Evolutionary conservation across 768 basidiomycete species (phyloP).

Genomic region (Coprinellus micaceus): DNA sequence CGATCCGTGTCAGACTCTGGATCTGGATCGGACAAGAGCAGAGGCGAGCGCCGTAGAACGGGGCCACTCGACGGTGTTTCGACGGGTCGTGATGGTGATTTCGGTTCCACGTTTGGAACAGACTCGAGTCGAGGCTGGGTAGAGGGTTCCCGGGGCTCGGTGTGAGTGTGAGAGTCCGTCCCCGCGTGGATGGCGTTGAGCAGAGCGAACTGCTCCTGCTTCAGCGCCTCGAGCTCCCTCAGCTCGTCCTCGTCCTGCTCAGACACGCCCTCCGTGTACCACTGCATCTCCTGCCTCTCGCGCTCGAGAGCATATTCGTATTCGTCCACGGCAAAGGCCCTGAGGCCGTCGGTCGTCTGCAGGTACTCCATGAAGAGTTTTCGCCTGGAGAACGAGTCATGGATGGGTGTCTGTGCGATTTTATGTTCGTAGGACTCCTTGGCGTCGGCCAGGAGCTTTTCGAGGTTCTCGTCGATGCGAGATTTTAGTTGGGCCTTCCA

Average conservation of each 20-base stretch:
- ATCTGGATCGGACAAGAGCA: too few species aligned
- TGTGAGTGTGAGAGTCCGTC: neutral
- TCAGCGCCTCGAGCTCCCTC: slow-evolving; percentile 17
- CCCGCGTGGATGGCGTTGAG: slow-evolving; percentile 19
- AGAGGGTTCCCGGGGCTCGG: neutral
- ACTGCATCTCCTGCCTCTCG: slow-evolving; percentile 18
- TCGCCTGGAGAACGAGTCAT: slow-evolving; percentile 15
- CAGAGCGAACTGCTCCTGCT: slow-evolving; percentile 23
- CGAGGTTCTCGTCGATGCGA: slow-evolving; percentile 24
- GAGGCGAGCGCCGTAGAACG: too few species aligned
- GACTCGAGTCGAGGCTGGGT: neutral
- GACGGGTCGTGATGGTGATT: too few species aligned
- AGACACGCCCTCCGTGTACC: slow-evolving; percentile 1
- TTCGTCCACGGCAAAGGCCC: slow-evolving; percentile 20
- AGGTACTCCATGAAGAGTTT: slow-evolving; percentile 21
- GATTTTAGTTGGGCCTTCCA: slow-evolving; percentile 23
- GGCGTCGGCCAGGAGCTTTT: slow-evolving; percentile 19
- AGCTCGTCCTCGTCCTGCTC: slow-evolving; percentile 6
- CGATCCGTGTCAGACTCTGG: too few species aligned
- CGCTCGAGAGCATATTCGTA: slow-evolving; percentile 19
- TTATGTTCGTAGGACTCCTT: slow-evolving; percentile 19
- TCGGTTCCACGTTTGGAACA: too few species aligned
- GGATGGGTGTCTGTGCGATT: slow-evolving; percentile 10
- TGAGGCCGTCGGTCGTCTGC: slow-evolving; percentile 17
- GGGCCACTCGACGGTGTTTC: too few species aligned